phyloP scores from a whole-genome alignment of 2,329 filamentous ascomycete genomes.

The Magnaporthiopsis incrustans region DNA sequence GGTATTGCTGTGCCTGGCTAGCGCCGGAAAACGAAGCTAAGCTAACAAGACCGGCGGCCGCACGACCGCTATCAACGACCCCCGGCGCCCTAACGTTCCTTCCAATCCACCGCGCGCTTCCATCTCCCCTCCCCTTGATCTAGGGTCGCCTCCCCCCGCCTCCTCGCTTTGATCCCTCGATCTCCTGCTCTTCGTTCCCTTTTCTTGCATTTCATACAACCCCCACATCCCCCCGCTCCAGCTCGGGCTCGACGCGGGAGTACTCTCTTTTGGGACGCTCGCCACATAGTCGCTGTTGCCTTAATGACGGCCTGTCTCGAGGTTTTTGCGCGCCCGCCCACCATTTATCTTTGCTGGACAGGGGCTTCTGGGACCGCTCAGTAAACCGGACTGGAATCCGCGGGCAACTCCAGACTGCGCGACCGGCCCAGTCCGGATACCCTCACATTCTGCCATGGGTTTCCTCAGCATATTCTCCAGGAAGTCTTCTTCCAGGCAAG shows the following conservation, averaged over 20 bases:
- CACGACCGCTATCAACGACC: background rate
- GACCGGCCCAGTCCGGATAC: background rate
- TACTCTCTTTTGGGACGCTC: background rate
- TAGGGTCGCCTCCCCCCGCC: background rate
- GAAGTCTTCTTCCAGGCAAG: slow-evolving; percentile 11
- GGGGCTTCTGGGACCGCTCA: background rate
- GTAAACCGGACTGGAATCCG: background rate
- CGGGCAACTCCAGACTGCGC: background rate
- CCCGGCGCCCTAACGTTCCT: background rate
- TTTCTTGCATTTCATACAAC: background rate
- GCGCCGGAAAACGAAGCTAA: background rate
- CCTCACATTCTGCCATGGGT: slow-evolving; percentile 18
- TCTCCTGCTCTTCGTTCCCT: background rate
- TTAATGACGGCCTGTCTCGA: background rate
- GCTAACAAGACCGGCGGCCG: background rate
- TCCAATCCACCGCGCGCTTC: no score
- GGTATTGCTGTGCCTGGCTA: background rate
- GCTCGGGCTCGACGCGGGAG: background rate
- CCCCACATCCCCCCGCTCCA: background rate
- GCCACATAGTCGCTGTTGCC: background rate
- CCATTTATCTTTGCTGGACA: background rate
- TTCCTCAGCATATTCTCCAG: slow-evolving; percentile 22
- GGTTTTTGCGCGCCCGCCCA: background rate
- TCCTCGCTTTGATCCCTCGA: background rate
- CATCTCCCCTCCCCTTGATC: background rate